Conservation (phyloP, 2,329 filamentous ascomycete genomes). For the Neonectria hederae region DNA sequence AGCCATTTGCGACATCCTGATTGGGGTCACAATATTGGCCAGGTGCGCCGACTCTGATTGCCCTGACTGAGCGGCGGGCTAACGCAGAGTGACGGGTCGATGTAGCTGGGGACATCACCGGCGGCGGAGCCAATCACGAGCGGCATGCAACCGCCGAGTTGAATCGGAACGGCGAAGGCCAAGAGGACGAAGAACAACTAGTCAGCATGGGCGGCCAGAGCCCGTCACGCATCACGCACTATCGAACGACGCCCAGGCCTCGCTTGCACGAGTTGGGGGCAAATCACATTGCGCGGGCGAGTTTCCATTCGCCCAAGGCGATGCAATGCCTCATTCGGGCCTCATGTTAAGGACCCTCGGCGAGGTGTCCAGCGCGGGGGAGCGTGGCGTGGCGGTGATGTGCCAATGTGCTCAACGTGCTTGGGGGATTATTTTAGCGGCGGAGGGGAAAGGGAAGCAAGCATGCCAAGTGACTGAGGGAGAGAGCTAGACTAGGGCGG, state of each 20-base stretch:
- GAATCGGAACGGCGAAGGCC: slow-evolving; percentile 13
- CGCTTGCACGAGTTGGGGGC: slow-evolving; percentile 30
- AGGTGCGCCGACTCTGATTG: slow-evolving; percentile 2
- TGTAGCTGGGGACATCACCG: slow-evolving; percentile 8
- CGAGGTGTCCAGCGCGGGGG: not conserved
- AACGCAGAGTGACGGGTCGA: slow-evolving; percentile 3
- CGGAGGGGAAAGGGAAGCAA: not conserved
- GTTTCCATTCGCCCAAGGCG: slow-evolving; percentile 3
- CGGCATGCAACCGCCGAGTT: slow-evolving; percentile 13
- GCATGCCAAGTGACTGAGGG: not conserved
- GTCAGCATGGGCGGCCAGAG: not conserved
- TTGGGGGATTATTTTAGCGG: not conserved
- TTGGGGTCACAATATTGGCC: not conserved
- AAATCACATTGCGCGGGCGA: slow-evolving; percentile 24
- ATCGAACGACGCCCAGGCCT: slow-evolving; percentile 35
- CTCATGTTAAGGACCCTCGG: not conserved
- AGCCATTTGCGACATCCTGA: not conserved
- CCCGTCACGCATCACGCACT: slow-evolving; percentile 33
- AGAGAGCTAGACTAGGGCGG: not conserved
- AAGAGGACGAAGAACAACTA: not conserved
- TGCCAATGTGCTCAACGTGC: not conserved
- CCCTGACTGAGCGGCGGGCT: not conserved
- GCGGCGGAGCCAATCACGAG: slow-evolving; percentile 14
- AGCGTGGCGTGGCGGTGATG: slow-evolving; percentile 18
- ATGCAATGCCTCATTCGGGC: slow-evolving; percentile 10